Evolutionary conservation across 257 asterid species (phyloP), one percentile per base, ranked within the genome.

Genomic region (Linaria vulgaris): DNA sequence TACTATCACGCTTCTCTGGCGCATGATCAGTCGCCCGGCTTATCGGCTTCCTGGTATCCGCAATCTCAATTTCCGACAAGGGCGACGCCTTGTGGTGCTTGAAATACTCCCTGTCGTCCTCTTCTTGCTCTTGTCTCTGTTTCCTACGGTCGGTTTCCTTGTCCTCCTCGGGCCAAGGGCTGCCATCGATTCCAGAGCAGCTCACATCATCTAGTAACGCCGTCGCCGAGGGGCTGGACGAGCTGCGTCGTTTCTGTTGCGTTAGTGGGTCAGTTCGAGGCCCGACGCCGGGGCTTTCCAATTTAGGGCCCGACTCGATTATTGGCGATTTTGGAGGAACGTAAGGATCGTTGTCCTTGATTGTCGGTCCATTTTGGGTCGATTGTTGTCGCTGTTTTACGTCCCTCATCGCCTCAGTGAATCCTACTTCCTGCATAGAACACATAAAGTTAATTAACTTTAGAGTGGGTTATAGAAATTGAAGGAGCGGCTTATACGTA

Each of bases 11-110:
- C 23, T 14, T 74, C 0, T 58, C 82, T 0, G 79, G 67, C 41
- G 79, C 84, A 3, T 84, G 95, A 5, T 85, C 96, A 0, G 87
- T 88, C 0, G 91, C 98, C 67, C 46, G 37, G 0, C 76, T 66
- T 0, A 88, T 63, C 9, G 96, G 95, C 78, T 81, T 85, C 63
- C 97, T 76, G 0, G 86, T 80, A 50, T 91, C 96, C 25, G 71
- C 80, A 1, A 90, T 34, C 69, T 83, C 80, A 5, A 90, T 73
- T 63, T 82, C 94, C 19, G 97, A 75, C 43, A 90, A 57, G n/a
- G 95, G 86, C 0, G 96, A 85, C 4, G 97, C 95, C 41, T 82
- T 79, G 67, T 69, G 95, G 61, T 85, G 80, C 75, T 67, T 61
- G 67, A 65, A 88, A 15, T 82, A 88, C 72, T 79, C 84, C 65